Percentiles rank a stretch among this genome's conserved stretches.
Conservation (phyloP, 2,329 filamentous ascomycete genomes). For the Trichoderma polysporum region DNA sequence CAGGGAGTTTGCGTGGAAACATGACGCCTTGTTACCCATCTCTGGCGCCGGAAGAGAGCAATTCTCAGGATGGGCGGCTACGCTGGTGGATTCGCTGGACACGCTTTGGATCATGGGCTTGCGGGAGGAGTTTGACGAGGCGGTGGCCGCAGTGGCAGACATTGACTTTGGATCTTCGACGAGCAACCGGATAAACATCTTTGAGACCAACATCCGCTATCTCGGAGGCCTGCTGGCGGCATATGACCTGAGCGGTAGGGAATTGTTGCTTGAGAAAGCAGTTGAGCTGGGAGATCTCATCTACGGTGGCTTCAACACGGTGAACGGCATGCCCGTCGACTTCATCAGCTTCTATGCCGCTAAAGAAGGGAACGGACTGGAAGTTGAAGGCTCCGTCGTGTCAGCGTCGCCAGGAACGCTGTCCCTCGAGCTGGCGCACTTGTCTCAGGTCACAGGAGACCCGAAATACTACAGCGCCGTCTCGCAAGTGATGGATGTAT, state of each 20-base stretch:
- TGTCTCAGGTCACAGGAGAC: conserved; percentile 71
- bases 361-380: conserved; percentile 37
- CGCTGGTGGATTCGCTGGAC: conserved; percentile 66
- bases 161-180: conserved; percentile 62
- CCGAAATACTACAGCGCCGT: conserved; percentile 73
- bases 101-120: conserved; percentile 73
- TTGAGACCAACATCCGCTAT: conserved; percentile 71
- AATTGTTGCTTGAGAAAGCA: conserved; percentile 60
- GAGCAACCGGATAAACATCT: conserved; percentile 56
- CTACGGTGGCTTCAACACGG: conserved; percentile 66
- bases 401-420: conserved; percentile 60
- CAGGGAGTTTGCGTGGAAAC: conserved; percentile 61
- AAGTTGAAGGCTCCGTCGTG: conserved; percentile 39
- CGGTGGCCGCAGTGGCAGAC: conserved; percentile 54
- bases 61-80: conserved; percentile 67
- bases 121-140: conserved; percentile 63
- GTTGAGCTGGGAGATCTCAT: conserved; percentile 63
- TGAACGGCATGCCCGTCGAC: conserved; percentile 62
- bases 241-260: conserved; percentile 62
- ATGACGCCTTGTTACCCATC: conserved; percentile 62
- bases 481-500: conserved; percentile 64
- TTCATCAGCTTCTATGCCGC: conserved; percentile 46
- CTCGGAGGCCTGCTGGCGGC: conserved; percentile 68
- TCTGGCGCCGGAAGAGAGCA: conserved; percentile 52
- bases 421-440: conserved; percentile 68